Evolutionary conservation across 768 basidiomycete genomes (phyloP), one percentile per base, ranked within the genome.

Genomic region (Lepiota brunneoincarnata): DNA sequence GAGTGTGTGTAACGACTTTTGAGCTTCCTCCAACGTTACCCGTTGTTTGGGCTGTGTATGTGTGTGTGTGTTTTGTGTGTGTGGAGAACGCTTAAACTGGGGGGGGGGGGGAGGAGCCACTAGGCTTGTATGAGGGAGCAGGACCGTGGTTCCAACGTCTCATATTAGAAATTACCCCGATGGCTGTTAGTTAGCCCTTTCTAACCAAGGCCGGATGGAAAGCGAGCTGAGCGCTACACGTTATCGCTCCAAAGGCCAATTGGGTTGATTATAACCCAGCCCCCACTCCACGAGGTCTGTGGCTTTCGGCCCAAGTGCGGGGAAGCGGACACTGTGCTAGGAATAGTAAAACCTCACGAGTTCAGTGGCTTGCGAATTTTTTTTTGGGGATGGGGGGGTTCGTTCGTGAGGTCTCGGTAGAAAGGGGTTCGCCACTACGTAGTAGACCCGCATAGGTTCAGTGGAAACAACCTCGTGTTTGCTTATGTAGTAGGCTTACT

Each of bases 121-220:
- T 31, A 9, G 6, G 31, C 2, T 31, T 9, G 31, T 31, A 31
- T 9, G 31, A 31, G 31, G n/a, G n/a, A n/a, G 31, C 31, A 31
- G 7, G 31, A 31, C 31, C 2, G 11, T 31, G 7, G 31, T 6
- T 31, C 31, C 7, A 31, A 10, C 31, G 31, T 9, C 31, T 31
- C 31, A 5, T 39, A 6, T 31, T 1, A 10, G 45, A 51, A 21
- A 31, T 18, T 11, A 18, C 39, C 18, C 39, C 39, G 26, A 41
- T 15, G 24, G 11, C 6, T 36, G 51, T 37, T 28, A 31, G 17
- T 14, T n/a, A n/a, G n/a, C n/a, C n/a, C 43, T 34, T 45, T 38
- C 36, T 46, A 53, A n/a, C 35, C 39, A 18, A 26, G 35, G 38
- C 51, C 51, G 51, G 45, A 45, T 31, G 31, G 31, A 31, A 31